Evolutionary conservation across 1,139 yeast species (phyloP).

Genomic region (Geotrichum candidum): DNA sequence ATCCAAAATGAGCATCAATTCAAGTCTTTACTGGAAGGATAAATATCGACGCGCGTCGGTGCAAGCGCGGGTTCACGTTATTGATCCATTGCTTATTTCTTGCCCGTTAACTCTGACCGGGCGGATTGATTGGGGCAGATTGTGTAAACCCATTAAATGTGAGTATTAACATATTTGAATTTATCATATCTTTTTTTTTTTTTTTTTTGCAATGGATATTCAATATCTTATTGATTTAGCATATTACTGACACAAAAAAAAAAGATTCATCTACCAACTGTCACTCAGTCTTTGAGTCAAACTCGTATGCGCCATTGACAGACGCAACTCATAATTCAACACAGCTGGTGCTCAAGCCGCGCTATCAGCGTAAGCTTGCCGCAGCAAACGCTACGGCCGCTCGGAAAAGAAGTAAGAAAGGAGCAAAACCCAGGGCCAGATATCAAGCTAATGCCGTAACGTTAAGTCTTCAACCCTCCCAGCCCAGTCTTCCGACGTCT

Average conservation of each 20-base stretch:
- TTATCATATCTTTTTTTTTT: neutral
- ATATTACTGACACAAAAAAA: neutral
- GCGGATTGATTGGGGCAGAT: conserved; percentile 5
- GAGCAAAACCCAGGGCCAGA: neutral
- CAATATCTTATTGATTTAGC: neutral
- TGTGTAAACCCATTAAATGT: conserved; percentile 8
- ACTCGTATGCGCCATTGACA: neutral
- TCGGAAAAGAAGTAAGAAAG: neutral
- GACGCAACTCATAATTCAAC: neutral
- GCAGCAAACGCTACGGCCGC: neutral
- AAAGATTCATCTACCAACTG: neutral
- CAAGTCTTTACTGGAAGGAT: conserved; percentile 13
- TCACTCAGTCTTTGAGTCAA: neutral
- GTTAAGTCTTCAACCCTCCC: neutral
- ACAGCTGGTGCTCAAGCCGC: neutral
- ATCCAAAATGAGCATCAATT: conserved; percentile 5
- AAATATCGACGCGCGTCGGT: conserved; percentile 10
- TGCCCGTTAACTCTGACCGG: conserved; percentile 12
- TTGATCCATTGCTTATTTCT: conserved; percentile 10
- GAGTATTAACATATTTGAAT: neutral
- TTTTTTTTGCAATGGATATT: neutral
- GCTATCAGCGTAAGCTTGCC: neutral
- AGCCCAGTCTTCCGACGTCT: neutral
- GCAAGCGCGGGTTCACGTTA: conserved; percentile 3
- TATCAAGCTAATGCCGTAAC: neutral